Conservation (phyloP, 2,329 filamentous ascomycete species). For the Westerdykella ornata region DNA sequence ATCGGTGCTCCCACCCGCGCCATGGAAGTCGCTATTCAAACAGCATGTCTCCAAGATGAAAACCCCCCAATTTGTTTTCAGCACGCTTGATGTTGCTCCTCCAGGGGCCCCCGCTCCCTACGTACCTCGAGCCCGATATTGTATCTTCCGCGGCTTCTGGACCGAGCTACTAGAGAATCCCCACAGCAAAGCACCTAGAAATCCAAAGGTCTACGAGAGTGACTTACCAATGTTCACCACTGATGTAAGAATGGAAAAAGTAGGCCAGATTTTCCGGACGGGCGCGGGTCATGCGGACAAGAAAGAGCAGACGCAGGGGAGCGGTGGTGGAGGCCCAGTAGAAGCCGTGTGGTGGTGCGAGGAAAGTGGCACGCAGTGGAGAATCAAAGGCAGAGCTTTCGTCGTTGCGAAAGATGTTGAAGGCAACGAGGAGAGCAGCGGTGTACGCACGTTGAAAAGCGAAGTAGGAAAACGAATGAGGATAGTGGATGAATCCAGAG, state of each 20-base stretch:
- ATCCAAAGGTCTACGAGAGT: constrained; percentile 64
- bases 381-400: constrained; percentile 69
- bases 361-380: constrained; percentile 71
- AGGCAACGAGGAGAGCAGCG: constrained; percentile 47
- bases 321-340: constrained; percentile 61
- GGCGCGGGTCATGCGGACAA: constrained; percentile 43
- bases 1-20: constrained; percentile 39
- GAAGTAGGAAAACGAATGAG: constrained; percentile 60
- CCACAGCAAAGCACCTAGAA: constrained; percentile 64
- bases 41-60: constrained; percentile 46
- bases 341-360: constrained; percentile 80
- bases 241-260: constrained; percentile 81
- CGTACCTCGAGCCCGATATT: constrained; percentile 61
- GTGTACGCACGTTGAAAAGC: constrained; percentile 53
- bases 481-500: constrained; percentile 40
- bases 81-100: constrained; percentile 44
- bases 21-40: constrained; percentile 48
- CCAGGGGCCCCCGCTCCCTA: constrained; percentile 37
- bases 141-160: constrained; percentile 83
- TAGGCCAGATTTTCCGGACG: constrained; percentile 59
- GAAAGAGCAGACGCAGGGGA: constrained; percentile 41
- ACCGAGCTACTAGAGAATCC: constrained; percentile 63
- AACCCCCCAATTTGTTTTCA: constrained; percentile 47
- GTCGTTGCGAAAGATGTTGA: constrained; percentile 65
- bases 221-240: constrained; percentile 81